Evolutionary conservation across 2,329 filamentous ascomycete species (phyloP).

Genomic region (Aspergillus chevalieri): DNA sequence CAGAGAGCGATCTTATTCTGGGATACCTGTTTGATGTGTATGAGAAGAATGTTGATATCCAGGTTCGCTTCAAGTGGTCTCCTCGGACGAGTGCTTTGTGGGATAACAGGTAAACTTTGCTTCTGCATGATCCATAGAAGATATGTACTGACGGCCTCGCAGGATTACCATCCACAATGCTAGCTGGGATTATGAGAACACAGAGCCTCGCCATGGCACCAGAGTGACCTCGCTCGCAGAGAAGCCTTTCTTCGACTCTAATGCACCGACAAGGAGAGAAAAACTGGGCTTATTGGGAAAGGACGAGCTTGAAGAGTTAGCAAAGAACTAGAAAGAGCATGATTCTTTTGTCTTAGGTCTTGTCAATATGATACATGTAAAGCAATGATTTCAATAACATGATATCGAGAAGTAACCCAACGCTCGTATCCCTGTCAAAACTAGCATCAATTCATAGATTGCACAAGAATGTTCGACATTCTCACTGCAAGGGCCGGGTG

Average conservation of each 20-base stretch:
- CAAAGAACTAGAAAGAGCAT: background rate
- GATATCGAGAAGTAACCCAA: background rate
- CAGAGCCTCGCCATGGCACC: constrained; percentile 63
- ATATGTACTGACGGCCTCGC: background rate
- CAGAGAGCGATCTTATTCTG: constrained; percentile 62
- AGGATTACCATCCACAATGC: constrained; percentile 69
- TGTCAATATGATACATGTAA: background rate
- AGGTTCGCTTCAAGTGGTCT: constrained; percentile 66
- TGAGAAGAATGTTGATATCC: constrained; percentile 64
- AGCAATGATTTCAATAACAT: background rate
- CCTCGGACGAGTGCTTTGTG: constrained; percentile 61
- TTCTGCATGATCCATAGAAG: background rate
- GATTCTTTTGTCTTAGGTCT: background rate
- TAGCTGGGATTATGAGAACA: constrained; percentile 66
- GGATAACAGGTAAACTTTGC: constrained; percentile 56
- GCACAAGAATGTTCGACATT: background rate
- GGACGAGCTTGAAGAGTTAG: constrained; percentile 39
- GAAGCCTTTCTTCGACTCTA: constrained; percentile 60
- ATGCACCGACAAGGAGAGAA: constrained; percentile 61
- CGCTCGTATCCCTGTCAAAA: background rate
- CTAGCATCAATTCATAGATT: background rate
- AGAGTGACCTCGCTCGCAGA: constrained; percentile 66
- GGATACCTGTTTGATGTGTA: constrained; percentile 63
- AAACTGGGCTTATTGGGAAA: constrained; percentile 59
- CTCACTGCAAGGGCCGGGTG: background rate